A percentile compares a stretch with the other conserved stretches of the same genome.
Conservation (phyloP, 768 basidiomycete species). For the Macrocybe gigantea region DNA sequence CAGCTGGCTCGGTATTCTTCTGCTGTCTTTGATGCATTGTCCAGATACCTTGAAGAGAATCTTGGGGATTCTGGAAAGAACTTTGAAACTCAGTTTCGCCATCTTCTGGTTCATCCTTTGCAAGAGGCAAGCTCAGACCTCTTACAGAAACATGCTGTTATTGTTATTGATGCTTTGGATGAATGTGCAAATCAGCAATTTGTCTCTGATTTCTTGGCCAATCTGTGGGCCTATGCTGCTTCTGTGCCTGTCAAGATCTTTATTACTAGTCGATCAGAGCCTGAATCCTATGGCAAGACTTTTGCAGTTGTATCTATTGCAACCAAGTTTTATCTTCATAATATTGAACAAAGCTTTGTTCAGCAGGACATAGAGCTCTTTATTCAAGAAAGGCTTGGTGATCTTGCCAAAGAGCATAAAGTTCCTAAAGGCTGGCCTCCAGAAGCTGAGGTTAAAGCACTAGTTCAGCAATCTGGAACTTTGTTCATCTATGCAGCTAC, state of each 20-base stretch:
- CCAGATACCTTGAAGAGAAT: no score
- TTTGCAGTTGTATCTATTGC: not conserved
- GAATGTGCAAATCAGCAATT: not conserved
- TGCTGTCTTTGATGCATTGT: no score
- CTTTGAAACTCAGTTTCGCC: no score
- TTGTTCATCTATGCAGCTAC: constrained; percentile 1
- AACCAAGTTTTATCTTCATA: constrained; percentile 1
- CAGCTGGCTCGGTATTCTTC: no score
- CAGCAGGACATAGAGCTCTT: not conserved
- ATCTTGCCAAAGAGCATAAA: no score
- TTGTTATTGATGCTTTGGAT: no score
- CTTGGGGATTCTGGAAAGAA: no score
- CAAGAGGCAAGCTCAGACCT: no score
- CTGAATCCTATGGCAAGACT: not conserved
- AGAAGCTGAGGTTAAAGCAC: not conserved
- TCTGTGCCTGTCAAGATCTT: not conserved
- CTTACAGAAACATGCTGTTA: no score
- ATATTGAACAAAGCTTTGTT: not conserved
- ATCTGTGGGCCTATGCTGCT: not conserved
- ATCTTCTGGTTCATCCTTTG: no score
- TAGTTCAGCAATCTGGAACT: not conserved
- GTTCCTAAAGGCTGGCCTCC: not conserved
- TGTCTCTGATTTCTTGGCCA: not conserved
- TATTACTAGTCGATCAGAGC: not conserved
- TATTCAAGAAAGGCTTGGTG: no score